These are phyloP conservation scores for Fusarium staphyleae DNA, from an alignment of 2,329 filamentous ascomycete genomes.

Conservation along the genomic window DNA sequence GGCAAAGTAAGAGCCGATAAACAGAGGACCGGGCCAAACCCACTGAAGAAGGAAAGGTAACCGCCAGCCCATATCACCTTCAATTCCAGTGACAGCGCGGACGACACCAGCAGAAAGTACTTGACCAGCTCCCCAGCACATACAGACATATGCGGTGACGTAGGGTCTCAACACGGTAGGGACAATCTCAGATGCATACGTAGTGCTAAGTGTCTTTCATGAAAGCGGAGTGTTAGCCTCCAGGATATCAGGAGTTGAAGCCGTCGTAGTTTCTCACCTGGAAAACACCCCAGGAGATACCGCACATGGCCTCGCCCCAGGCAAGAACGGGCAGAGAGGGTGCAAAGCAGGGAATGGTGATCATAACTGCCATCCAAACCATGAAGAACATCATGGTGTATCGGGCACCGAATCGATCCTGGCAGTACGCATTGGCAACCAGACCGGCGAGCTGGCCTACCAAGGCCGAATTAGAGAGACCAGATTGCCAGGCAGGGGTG, in stretches of 20 bases:
- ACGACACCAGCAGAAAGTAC: slow-evolving; percentile 51
- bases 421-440: slow-evolving; percentile 50
- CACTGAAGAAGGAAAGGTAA: slow-evolving; percentile 49
- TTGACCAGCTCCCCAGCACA: slow-evolving; percentile 54
- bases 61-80: slow-evolving; percentile 47
- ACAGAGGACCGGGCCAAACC: slow-evolving; percentile 43
- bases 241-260: too few species aligned
- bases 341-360: slow-evolving; percentile 42
- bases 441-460: slow-evolving; percentile 55
- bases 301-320: slow-evolving; percentile 45
- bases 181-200: slow-evolving; percentile 53
- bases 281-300: slow-evolving; percentile 48
- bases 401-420: slow-evolving; percentile 47
- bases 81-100: slow-evolving; percentile 43
- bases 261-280: slow-evolving; percentile 7
- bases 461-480: slow-evolving; percentile 51
- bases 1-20: slow-evolving; percentile 40
- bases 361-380: slow-evolving; percentile 16
- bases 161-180: slow-evolving; percentile 48
- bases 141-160: slow-evolving; percentile 52
- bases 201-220: slow-evolving; percentile 48
- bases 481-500: slow-evolving; percentile 55
- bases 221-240: too few species aligned
- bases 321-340: slow-evolving; percentile 46
- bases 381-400: slow-evolving; percentile 33